Conservation (phyloP, 768 basidiomycete genomes). For the Amanita muscaria region DNA sequence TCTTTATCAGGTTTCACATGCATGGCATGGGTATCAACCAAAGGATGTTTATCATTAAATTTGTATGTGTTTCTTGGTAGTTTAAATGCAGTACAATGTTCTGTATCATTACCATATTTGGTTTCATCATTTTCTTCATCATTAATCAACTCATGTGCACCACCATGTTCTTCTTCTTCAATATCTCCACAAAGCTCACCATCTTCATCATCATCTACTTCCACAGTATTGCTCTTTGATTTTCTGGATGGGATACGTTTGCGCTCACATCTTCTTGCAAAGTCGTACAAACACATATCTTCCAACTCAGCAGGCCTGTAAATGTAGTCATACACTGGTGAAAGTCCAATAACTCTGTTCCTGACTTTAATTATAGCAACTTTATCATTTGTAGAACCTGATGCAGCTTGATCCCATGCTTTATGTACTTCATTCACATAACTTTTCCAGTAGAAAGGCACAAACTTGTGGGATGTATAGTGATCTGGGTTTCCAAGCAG, state of each 20-base stretch:
- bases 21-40: neutral
- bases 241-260: conserved; percentile 5
- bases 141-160: too few relatives aligned
- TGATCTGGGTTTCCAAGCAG: too few relatives aligned
- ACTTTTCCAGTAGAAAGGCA: conserved; percentile 21
- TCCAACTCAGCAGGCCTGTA: conserved; percentile 16
- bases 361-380: conserved; percentile 13
- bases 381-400: conserved; percentile 10
- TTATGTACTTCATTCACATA: conserved; percentile 16
- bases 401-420: neutral
- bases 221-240: too few relatives aligned
- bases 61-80: conserved; percentile 19
- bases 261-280: conserved; percentile 13
- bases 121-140: too few relatives aligned
- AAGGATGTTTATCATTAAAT: conserved; percentile 15
- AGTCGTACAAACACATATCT: conserved; percentile 21
- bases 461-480: conserved; percentile 20
- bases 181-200: neutral
- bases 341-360: conserved; percentile 14
- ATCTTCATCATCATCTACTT: conserved; percentile 1
- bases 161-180: neutral
- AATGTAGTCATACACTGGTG: conserved; percentile 16
- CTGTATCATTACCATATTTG: too few relatives aligned
- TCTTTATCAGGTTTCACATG: neutral
- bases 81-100: conserved; percentile 9